Evolutionary conservation across 106 monocot species (phyloP), one percentile per base, ranked within the genome.

Genomic region (Dioscorea dumetorum): DNA sequence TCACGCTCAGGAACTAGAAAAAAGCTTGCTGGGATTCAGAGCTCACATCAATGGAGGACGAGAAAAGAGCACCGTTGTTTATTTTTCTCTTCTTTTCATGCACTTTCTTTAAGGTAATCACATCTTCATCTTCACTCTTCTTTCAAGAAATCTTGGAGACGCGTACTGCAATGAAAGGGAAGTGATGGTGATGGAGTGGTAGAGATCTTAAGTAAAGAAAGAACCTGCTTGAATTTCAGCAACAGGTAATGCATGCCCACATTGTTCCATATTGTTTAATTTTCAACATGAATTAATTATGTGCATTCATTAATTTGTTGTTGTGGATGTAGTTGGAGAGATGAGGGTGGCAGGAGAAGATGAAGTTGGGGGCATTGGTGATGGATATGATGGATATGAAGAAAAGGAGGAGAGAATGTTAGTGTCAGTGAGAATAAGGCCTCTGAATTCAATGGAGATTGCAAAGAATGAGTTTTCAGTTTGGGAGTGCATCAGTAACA

Each of bases 341-440:
- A 58, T 60, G 20, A 22, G 61, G 24, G 50, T 54, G 8, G 58
- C 23, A 57, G 79, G 67, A 61, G 82, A 68, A n/a, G 77, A 41
- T 19, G 54, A 54, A 15, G 15, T 16, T 19, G 4, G 5, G 15
- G 13, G 54, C 2, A 19, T 16, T 19, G 54, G 13, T 12, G 51
- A 17, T 13, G 51, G 51, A 18, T 75, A 74, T 12, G 51, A 17
- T 13, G 51, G 51, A 18, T 75, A 74, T 20, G 75, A 70, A 5
- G 83, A 68, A 35, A 67, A 65, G 35, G 74, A 77, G 77, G 89
- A 90, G 75, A 77, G 75, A 71, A 90, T 90, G 48, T 48, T 80
- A 33, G 89, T 90, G 5, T 90, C 89, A 0, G 89, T 90, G 63
- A 73, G 89, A 57, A 21, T 83, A 48, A 61, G 89, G 34, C 89